Conservation (phyloP, 2,329 filamentous ascomycete species). For the Dendrostoma leiphaemia region DNA sequence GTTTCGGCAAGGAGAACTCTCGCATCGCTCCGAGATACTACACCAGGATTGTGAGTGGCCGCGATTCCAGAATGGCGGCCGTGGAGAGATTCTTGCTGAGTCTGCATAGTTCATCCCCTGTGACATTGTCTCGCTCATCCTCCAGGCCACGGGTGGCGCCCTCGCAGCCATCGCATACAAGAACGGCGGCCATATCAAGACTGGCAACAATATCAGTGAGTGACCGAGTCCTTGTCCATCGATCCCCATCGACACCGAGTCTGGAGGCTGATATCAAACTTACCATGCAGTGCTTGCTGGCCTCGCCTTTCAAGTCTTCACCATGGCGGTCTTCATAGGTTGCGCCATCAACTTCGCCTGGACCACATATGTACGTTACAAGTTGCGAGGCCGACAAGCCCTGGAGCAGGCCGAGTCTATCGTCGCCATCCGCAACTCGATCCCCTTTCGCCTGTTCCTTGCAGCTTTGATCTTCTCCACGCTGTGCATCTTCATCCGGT, state of each 20-base stretch:
- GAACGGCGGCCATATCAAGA: conserved; percentile 30
- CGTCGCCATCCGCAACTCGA: conserved; percentile 36
- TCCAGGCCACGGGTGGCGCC: conserved; percentile 61
- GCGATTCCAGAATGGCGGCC: not conserved
- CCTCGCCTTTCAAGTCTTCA: conserved; percentile 58
- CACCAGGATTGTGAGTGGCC: conserved; percentile 42
- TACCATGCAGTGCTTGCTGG: conserved; percentile 51
- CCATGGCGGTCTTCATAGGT: conserved; percentile 52
- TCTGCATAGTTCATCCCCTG: conserved; percentile 58
- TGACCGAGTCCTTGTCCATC: not conserved
- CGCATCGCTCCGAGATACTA: conserved; percentile 45
- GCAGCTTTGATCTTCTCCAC: conserved; percentile 55
- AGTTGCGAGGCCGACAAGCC: conserved; percentile 30
- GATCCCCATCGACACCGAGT: no score
- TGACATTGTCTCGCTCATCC: conserved; percentile 58
- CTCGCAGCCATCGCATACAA: conserved; percentile 44
- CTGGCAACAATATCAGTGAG: conserved; percentile 54
- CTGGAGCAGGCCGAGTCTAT: conserved; percentile 38
- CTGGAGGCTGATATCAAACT: not conserved
- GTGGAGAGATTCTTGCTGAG: not conserved
- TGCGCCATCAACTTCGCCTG: conserved; percentile 50
- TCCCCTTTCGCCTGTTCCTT: conserved; percentile 53
- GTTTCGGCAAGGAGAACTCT: conserved; percentile 48
- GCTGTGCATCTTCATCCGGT: conserved; percentile 62
- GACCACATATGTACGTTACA: conserved; percentile 36